Evolutionary conservation across 345 rosid genomes (phyloP), one percentile per base, ranked within the genome.

Genomic region (Populus euphratica): DNA sequence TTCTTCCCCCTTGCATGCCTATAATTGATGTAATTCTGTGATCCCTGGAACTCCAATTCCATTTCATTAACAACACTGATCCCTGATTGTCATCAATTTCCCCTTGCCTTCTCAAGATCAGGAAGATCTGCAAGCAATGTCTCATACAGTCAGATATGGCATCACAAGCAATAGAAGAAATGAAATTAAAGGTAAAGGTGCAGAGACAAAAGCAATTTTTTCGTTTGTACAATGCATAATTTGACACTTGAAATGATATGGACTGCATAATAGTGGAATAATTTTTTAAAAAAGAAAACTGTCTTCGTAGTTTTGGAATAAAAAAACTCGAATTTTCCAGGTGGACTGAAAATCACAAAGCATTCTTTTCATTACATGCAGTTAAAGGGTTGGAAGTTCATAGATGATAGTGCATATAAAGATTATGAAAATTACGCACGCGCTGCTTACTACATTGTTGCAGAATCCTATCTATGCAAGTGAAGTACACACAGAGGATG

Each of bases 31-130:
- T 9, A n/a, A 29, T 75, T 39, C 17, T 10, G 65, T 17, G 64
- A 43, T 33, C 61, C 27, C 17, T 54, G 41, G 4, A 44, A 54
- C 52, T 25, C 7, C 38, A n/a, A 10, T 38, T 70, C 69, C 38
- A 66, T 23, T 64, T 23, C 23, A 25, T 25, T 27, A n/a, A 70
- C 36, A 8, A 67, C 38, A 49, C 18, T 35, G 6, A 62, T 59
- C 29, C 62, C n/a, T n/a, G 21, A 33, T 50, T 73, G 21, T 78
- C 59, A 59, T 52, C 61, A 75, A 73, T 33, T 86, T 79, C 88
- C 89, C 87, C 96, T 87, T 49, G 91, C 97, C 91, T 92, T 96
- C 79, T 93, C 99, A 90, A 96, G 80, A 84, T 96, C 99, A 25
- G 98, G 99, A 79, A 96, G 94, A 87, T 96, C 99, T 93, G 91